A percentile compares a stretch with the other conserved stretches of the same genome.
Conservation (phyloP, 176 grass and related monocot genomes). For the Alopecurus myosuroides region DNA sequence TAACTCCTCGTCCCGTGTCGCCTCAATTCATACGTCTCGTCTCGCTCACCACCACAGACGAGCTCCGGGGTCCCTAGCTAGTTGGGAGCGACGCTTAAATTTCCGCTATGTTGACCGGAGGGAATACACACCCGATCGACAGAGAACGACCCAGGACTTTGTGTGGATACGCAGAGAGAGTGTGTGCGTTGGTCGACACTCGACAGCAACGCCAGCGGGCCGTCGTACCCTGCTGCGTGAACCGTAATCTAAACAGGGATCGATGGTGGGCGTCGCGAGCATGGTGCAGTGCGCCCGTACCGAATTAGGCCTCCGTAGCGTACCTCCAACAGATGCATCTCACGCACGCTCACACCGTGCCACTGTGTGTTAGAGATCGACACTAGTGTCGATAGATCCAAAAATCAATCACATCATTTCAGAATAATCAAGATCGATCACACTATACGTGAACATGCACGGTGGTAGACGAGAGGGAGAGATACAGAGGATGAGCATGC, state of each 20-base stretch:
- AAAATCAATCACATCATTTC: not conserved
- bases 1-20: not conserved
- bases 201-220: not conserved
- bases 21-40: not conserved
- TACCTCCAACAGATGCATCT: not conserved
- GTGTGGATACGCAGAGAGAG: not conserved
- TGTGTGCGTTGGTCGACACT: not conserved
- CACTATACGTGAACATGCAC: not conserved
- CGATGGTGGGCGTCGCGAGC: not conserved
- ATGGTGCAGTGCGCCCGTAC: not conserved
- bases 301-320: not conserved
- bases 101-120: slow-evolving; percentile 4
- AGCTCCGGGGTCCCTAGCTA: too few species aligned
- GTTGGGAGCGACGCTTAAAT: not conserved
- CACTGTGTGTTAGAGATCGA: not conserved
- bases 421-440: too few species aligned
- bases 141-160: not conserved
- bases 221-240: not conserved
- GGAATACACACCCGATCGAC: not conserved
- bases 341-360: too few species aligned
- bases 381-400: not conserved
- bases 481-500: not conserved
- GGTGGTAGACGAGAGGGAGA: not conserved
- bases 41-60: not conserved
- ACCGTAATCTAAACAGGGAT: slow-evolving; percentile 14